Base-by-base conservation (phyloP, 108 stramenopile species). In the Nitzschia inconspicua region DNA sequence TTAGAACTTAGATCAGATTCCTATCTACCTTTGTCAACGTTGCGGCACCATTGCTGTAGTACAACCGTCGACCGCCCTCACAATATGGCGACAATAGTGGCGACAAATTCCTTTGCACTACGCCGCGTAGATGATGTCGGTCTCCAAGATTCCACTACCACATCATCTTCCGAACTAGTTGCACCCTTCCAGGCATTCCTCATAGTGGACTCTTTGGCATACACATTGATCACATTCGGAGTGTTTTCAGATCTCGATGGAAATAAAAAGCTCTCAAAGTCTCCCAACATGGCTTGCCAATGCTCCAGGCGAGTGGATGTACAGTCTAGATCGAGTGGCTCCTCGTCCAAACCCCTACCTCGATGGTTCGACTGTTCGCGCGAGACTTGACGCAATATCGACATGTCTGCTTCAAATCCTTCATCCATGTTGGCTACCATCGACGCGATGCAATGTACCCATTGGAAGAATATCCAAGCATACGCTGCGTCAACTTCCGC, bases 31-130 rank as follows among this genome's bases (percentile, higher is more conserved):
- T n/a, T n/a, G n/a, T n/a, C n/a, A n/a, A n/a, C n/a, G n/a, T n/a
- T n/a, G n/a, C n/a, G n/a, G n/a, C n/a, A n/a, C n/a, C n/a, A n/a
- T n/a, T n/a, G n/a, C n/a, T n/a, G n/a, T n/a, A n/a, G n/a, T n/a
- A n/a, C n/a, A n/a, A n/a, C n/a, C n/a, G n/a, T n/a, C n/a, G n/a
- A n/a, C n/a, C 36, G 20, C 29, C 30, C 28, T 11, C 34, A 57
- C 24, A 40, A 67, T 18, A 44, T 27, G 7, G 47, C 40, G 9
- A 69, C 29, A 0, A 61, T 54, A n/a, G 19, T 44, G 16, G 62
- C 61, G 60, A 75, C 44, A 7, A 56, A 44, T 24, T 75, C 66
- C 37, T 75, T 75, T 5, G 61, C 31, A 26, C 48, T 44, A 47
- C 57, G 31, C 24, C 34, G 23, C 36, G 62, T 59, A 24, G 20